phyloP scores from a whole-genome alignment of 2,329 filamentous ascomycete species.

The Sordariomycetes sp. region DNA sequence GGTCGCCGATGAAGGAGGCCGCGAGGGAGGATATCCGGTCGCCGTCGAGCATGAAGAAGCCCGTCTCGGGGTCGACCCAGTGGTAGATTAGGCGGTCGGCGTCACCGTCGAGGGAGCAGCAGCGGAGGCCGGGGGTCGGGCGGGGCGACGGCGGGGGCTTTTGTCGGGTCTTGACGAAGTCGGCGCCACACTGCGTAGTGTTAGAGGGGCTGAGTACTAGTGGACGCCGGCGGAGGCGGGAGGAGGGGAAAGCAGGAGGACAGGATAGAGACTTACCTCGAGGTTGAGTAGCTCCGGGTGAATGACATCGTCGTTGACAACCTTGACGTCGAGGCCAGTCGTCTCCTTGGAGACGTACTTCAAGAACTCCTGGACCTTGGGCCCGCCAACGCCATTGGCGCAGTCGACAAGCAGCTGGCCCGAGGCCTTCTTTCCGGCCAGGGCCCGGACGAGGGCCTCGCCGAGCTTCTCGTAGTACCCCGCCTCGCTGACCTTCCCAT shows the following conservation, averaged over 20 bases:
- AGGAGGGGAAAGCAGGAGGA: neutral
- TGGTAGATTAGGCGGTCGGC: constrained; percentile 95
- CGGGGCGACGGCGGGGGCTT: constrained; percentile 75
- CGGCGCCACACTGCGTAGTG: constrained; percentile 63
- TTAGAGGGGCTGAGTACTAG: neutral
- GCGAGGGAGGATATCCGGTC: constrained; percentile 93
- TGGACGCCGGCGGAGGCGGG: neutral
- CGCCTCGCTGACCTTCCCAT: constrained; percentile 76
- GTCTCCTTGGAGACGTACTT: constrained; percentile 64
- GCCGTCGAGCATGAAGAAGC: constrained; percentile 87
- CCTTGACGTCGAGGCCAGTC: constrained; percentile 64
- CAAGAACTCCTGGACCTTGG: constrained; percentile 75
- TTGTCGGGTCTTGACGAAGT: constrained; percentile 96
- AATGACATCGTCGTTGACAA: constrained; percentile 88
- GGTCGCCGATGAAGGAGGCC: constrained; percentile 84
- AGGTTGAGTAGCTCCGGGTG: constrained; percentile 81
- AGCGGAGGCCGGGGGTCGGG: constrained; percentile 61
- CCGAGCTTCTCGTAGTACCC: constrained; percentile 93
- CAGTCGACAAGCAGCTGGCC: constrained; percentile 80
- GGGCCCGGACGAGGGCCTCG: constrained; percentile 70
- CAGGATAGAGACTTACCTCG: constrained; percentile 44
- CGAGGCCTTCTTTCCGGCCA: constrained; percentile 61
- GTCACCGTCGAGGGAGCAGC: constrained; percentile 87
- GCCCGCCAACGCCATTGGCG: constrained; percentile 91
- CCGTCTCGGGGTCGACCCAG: constrained; percentile 68